Evolutionary conservation across 192 early-diverging fungal genomes (phyloP).

Genomic region (Podila epigama): DNA sequence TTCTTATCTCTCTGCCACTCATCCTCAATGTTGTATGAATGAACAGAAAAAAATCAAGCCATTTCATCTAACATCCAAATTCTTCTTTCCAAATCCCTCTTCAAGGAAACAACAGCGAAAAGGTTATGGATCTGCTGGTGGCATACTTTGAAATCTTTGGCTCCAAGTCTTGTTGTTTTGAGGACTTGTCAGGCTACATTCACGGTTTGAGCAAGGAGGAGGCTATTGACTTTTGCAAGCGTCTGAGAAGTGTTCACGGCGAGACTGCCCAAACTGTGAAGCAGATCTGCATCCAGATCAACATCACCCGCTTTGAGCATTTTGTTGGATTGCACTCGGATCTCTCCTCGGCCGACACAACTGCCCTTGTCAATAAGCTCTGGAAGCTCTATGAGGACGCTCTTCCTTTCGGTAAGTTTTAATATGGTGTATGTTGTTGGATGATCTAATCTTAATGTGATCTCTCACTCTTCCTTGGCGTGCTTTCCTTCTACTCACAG

Average conservation of each 20-base stretch:
- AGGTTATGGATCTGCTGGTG: conserved; percentile 50
- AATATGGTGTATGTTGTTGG: too few species aligned
- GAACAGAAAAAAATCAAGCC: neutral
- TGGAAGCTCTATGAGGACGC: conserved; percentile 47
- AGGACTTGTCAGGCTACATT: conserved; percentile 74
- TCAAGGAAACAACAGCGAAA: conserved; percentile 23
- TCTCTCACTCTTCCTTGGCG: too few species aligned
- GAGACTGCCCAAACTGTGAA: conserved; percentile 49
- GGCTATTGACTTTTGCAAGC: conserved; percentile 44
- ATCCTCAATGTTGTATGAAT: neutral
- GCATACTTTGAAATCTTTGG: conserved; percentile 72
- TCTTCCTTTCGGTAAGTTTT: conserved; percentile 27
- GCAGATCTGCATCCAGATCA: conserved; percentile 43
- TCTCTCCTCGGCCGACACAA: conserved; percentile 18
- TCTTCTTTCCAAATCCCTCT: neutral
- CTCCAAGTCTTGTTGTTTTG: conserved; percentile 72
- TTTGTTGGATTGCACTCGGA: conserved; percentile 19
- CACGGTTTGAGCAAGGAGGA: conserved; percentile 28
- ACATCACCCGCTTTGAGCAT: conserved; percentile 22
- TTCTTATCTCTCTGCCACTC: neutral
- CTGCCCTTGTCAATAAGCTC: conserved; percentile 34
- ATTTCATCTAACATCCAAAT: neutral
- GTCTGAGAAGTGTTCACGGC: conserved; percentile 27
- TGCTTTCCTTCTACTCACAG: conserved; percentile 29
- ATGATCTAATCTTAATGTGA: too few species aligned